Percentiles rank a stretch among this genome's conserved stretches.
phyloP scores from a whole-genome alignment of 169 alveolate species.

The Cryptosporidium parvum region DNA sequence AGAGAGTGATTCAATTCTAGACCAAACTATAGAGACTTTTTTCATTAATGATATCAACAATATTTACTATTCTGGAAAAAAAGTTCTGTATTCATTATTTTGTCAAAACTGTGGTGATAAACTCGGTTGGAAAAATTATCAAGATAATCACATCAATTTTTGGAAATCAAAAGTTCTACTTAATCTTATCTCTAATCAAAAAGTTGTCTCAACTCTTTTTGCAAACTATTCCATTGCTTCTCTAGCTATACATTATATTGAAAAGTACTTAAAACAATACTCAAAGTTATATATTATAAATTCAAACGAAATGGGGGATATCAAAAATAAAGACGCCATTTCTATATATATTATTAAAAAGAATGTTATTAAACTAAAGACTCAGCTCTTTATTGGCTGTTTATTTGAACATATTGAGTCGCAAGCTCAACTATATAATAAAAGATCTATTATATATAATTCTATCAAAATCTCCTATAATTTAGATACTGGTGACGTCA shows the following conservation, averaged over 20 bases:
- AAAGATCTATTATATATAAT: not conserved
- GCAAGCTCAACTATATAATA: not conserved
- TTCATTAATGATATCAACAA: conserved; percentile 39
- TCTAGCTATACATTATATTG: conserved; percentile 11
- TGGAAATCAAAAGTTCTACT: conserved; percentile 30
- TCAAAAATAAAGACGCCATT: not conserved
- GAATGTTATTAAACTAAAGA: conserved; percentile 6
- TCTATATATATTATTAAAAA: conserved; percentile 12
- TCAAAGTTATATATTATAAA: conserved; percentile 9
- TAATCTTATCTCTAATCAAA: not conserved
- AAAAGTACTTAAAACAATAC: conserved; percentile 9
- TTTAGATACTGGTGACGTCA: too few species aligned
- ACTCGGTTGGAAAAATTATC: conserved; percentile 48
- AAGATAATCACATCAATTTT: conserved; percentile 3
- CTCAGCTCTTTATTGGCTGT: not conserved
- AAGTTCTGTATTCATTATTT: not conserved
- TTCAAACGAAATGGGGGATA: not conserved
- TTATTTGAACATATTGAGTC: not conserved
- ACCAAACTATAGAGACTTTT: not conserved
- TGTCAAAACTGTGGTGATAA: conserved; percentile 5
- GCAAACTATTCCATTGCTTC: conserved; percentile 19
- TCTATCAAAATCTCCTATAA: not conserved
- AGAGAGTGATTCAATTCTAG: not conserved
- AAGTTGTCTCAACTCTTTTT: conserved; percentile 1
- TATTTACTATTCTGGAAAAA: conserved; percentile 1